Evolutionary conservation across 1,284 basidiomycete species (phyloP), one percentile per base, ranked within the genome.

Genomic region (Waitea zeae): DNA sequence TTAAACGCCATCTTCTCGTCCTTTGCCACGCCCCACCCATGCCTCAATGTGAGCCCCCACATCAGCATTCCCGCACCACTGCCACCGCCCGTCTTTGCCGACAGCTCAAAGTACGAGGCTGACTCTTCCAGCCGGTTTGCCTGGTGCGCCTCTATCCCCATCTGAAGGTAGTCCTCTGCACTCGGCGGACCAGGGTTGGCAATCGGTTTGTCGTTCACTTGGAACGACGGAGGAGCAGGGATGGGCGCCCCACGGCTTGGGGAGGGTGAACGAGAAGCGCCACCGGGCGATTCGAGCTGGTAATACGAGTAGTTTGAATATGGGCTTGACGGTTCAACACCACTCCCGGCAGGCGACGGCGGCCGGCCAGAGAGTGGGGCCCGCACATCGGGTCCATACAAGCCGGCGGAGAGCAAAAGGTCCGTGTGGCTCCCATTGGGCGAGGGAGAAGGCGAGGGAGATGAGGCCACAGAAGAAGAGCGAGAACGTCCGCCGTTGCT

Each of bases 1-100:
- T 69, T 70, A 53, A 92, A 92, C 2, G 74, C 88, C 30, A 60
- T 57, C 46, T 64, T 67, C 47, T 87, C 82, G 44, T 83, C 71
- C 62, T 80, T 80, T 45, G 63, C 53, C 41, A 74, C 76, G 3
- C 83, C 88, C 88, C 88, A 93, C 1, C 86, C 88, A 52, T 90
- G 84, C 34, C 88, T 62, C 43, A 90, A 56, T n/a, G 83, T 64
- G 33, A 92, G 59, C 1, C 88, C 88, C 67, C 80, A 90, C 83
- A 92, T 88, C 41, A 90, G 59, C 86, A 90, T 90, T 11, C 88
- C 88, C 2, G 83, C 74, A 2, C 79, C 81, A 49, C 81, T 88
- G 1, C 87, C 88, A 2, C 84, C 86, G 26, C 65, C 57, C 36
- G 72, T 57, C 35, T 65, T 80, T 9, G 88, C 86, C 27, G 75